A percentile compares a stretch with the other conserved stretches of the same genome.
These are phyloP conservation scores for Mycena metata DNA, from an alignment of 768 basidiomycete species.

Conservation along the genomic window DNA sequence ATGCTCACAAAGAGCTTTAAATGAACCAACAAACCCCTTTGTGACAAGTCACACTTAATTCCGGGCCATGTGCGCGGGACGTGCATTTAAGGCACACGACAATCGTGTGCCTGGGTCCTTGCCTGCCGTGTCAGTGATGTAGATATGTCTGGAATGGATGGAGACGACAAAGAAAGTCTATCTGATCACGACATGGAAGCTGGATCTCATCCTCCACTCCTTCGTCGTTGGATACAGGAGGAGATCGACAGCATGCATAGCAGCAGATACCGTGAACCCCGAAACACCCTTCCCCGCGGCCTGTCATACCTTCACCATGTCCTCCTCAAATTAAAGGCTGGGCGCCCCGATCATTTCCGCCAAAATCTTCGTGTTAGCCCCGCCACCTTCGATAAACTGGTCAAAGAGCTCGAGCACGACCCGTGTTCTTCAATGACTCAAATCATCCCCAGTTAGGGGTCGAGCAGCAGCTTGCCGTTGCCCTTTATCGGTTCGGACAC, in stretches of 20 bases:
- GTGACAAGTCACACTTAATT: too few species aligned
- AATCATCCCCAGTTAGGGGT: conserved; percentile 44
- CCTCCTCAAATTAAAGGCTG: conserved; percentile 31
- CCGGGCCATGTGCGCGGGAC: too few species aligned
- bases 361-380: conserved; percentile 48
- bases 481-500: conserved; percentile 56
- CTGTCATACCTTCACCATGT: conserved; percentile 30
- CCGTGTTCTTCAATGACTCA: conserved; percentile 47
- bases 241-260: conserved; percentile 23
- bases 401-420: conserved; percentile 40
- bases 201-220: too few species aligned
- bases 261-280: too few species aligned
- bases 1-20: too few species aligned
- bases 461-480: conserved; percentile 52
- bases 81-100: too few species aligned
- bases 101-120: too few species aligned
- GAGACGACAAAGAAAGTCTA: too few species aligned
- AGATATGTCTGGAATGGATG: too few species aligned
- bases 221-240: not conserved
- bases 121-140: too few species aligned
- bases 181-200: too few species aligned
- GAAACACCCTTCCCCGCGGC: conserved; percentile 23
- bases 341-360: conserved; percentile 47
- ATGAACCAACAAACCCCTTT: too few species aligned
- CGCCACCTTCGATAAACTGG: conserved; percentile 49